phyloP scores from a whole-genome alignment of 2,329 filamentous ascomycete species.

The Aureobasidium leucospermi region DNA sequence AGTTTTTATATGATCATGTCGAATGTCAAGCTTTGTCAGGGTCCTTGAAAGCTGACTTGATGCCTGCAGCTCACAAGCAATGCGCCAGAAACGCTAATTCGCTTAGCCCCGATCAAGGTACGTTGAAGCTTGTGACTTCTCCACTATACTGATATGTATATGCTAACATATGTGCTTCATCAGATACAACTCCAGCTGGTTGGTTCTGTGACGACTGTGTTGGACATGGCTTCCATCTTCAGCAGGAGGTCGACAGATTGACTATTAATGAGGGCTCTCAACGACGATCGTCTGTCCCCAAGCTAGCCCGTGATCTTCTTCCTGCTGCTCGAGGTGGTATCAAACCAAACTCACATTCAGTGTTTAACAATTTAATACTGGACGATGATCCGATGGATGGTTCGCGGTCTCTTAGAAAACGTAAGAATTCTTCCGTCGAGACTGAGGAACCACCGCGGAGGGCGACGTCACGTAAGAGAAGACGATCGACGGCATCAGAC shows the following conservation, averaged over 20 bases:
- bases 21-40: slow-evolving; percentile 22
- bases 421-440: slow-evolving; percentile 70
- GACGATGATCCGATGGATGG: slow-evolving; percentile 69
- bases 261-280: slow-evolving; percentile 35
- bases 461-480: slow-evolving; percentile 34
- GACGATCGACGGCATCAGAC: slow-evolving; percentile 30
- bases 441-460: slow-evolving; percentile 39
- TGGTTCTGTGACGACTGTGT: slow-evolving; percentile 58
- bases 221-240: slow-evolving; percentile 42
- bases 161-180: slow-evolving; percentile 19
- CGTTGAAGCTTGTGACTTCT: slow-evolving; percentile 21
- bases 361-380: slow-evolving; percentile 66
- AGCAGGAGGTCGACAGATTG: slow-evolving; percentile 33
- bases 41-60: slow-evolving; percentile 35
- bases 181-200: slow-evolving; percentile 42
- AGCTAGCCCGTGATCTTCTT: slow-evolving; percentile 60
- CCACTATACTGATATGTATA: not conserved
- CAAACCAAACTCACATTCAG: slow-evolving; percentile 65
- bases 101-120: slow-evolving; percentile 58
- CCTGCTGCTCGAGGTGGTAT: slow-evolving; percentile 58
- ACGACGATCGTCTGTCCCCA: slow-evolving; percentile 55
- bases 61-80: slow-evolving; percentile 72
- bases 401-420: slow-evolving; percentile 70
- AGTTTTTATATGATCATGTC: slow-evolving; percentile 32
- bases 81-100: slow-evolving; percentile 70